Base-by-base conservation (phyloP, 1,284 basidiomycete species). In the Rhizoctonia solani region DNA sequence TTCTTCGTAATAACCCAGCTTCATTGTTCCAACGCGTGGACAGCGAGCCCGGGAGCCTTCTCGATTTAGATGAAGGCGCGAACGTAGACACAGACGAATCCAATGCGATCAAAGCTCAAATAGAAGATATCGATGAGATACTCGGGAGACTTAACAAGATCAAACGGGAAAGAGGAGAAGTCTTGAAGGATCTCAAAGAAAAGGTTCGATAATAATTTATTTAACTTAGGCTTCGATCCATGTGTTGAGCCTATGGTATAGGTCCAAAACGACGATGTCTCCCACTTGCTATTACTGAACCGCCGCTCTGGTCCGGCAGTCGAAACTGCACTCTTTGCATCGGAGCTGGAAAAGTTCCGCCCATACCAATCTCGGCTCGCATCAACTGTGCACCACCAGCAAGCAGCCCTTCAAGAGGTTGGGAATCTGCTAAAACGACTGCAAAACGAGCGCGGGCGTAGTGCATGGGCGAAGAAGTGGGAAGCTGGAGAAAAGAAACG, bases 221-320 rank as follows among this genome's bases (percentile, higher is more conserved):
- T 63, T 42, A 29, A 42, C 23, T 54, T 19, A 42, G n/a, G 13
- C 16, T 46, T 68, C 6, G 14, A 37, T 63, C 59, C 16, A 68
- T 49, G 42, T 53, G 46, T 19, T 4, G 32, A 21, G 50, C n/a
- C n/a, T n/a, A n/a, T n/a, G n/a, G n/a, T 37, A 1, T 74, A 95
- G 92, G 86, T 98, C 52, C 97, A 98, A 84, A 83, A 84, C 30
- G 97, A 99, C 77, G 97, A 99, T 73, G 96, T 99, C 8, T 98
- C 95, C 0, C 94, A 97, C 75, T 81, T 98, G 0, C 84, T 99
- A 0, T 85, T 99, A 1, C 85, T 98, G 59, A 97, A 98, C 75
- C 87, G 93, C 14, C 89, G 95, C 16, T 61, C 56, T 4, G 90
- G 93, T 69, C 84, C 86, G 27, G 87, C 87, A 41, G 89, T 92